Evolutionary conservation across 306 rosid species (phyloP), one percentile per base, ranked within the genome.

Genomic region (Trifolium dubium): DNA sequence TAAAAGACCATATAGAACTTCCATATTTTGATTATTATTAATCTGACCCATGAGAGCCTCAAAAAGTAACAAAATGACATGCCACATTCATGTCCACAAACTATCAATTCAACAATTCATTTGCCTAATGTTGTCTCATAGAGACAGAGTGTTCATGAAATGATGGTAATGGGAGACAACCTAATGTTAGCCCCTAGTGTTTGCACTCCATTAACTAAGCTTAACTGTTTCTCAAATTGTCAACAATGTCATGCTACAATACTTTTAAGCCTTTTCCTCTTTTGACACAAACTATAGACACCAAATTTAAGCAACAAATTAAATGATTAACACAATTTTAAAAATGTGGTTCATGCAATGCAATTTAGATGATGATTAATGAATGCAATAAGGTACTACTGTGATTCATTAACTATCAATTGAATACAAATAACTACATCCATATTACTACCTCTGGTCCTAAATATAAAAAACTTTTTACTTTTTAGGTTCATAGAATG

Each of bases 141-240:
- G 15, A 11, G 53, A 69, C 28, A 72, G 15, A 11, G 53, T 77
- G 64, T 34, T 23, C 65, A 14, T 76, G 85, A 87, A 81, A 77
- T 72, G 85, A 84, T 85, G 82, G 68, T 77, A 85, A 74, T 86
- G 89, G 85, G 80, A 69, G 80, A 84, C 92, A 86, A 64, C 85
- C 82, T 69, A 78, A 82, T 32, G 71, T 67, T 34, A 55, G 31
- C 66, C 71, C 23, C 1, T 64, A 17, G 60, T 61, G 67, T 72
- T 70, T 80, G 83, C 62, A 32, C 75, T 53, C 86, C 90, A 83
- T 80, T 73, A 62, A 18, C 80, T 76, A 62, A 18, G 17, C 46
- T 64, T 29, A 71, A 5, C 19, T 71, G 71, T 75, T 70, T 71
- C 81, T 35, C 67, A 3, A 15, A 61, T 62, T 78, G 86, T 87